These are phyloP conservation scores for Rosa lucieae DNA, from an alignment of 306 rosid genomes.

Conservation along the genomic window DNA sequence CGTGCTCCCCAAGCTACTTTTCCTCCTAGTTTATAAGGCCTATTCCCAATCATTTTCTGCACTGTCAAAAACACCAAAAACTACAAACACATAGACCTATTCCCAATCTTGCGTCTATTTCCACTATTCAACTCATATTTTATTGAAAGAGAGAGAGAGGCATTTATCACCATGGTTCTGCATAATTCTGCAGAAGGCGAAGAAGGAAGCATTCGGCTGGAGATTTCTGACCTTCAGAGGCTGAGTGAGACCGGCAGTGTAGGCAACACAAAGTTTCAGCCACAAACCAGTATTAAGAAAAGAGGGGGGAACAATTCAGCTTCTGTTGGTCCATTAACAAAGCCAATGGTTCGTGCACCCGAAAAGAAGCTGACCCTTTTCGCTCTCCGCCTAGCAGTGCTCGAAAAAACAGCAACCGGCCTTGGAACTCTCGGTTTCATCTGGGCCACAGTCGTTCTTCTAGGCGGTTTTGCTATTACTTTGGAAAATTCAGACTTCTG, in stretches of 20 bases:
- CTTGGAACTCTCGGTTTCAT: conserved; percentile 89
- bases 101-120: background rate
- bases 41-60: background rate
- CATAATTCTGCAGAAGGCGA: conserved; percentile 37
- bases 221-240: conserved; percentile 41
- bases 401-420: conserved; percentile 85
- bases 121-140: background rate
- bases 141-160: background rate
- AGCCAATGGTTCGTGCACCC: conserved; percentile 49
- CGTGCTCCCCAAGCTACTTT: conserved; percentile 55
- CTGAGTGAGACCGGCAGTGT: conserved; percentile 47
- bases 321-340: conserved; percentile 15
- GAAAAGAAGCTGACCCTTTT: conserved; percentile 87
- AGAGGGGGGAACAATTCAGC: conserved; percentile 43
- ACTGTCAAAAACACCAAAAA: background rate
- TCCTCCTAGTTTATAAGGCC: conserved; percentile 18
- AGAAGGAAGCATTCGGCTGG: conserved; percentile 44
- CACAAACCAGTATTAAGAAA: conserved; percentile 39
- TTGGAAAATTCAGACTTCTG: conserved; percentile 73
- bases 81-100: background rate
- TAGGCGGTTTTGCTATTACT: conserved; percentile 85
- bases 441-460: conserved; percentile 95
- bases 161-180: conserved; percentile 39
- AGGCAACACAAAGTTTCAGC: conserved; percentile 54
- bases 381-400: conserved; percentile 83